These are phyloP conservation scores for Gentiana straminea DNA, from an alignment of 257 asterid species.

Conservation along the genomic window DNA sequence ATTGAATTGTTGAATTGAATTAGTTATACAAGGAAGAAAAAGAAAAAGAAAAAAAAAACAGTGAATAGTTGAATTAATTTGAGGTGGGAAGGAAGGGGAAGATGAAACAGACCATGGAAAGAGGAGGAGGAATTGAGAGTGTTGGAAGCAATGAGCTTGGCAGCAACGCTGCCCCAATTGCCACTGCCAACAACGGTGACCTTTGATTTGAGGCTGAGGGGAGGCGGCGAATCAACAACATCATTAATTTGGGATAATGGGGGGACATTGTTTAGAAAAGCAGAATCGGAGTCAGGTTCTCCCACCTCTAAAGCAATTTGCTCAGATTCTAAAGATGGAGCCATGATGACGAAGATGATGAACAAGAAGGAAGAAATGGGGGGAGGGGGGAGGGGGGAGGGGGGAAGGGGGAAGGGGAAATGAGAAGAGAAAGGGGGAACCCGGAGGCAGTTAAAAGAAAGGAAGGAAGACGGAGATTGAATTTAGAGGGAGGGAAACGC, in stretches of 20 bases:
- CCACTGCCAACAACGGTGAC: constrained; percentile 88
- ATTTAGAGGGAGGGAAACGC: constrained; percentile 41
- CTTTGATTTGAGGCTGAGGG: constrained; percentile 21
- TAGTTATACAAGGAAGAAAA: too few species aligned
- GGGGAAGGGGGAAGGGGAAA: not conserved
- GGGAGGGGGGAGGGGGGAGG: not conserved
- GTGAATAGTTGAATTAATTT: too few species aligned
- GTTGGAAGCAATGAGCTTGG: constrained; percentile 83
- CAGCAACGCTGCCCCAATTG: constrained; percentile 91
- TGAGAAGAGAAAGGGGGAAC: constrained; percentile 16
- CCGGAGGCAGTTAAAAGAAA: constrained; percentile 15
- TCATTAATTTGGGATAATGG: not conserved
- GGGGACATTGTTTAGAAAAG: constrained; percentile 1
- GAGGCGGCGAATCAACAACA: constrained; percentile 10
- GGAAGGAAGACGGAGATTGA: constrained; percentile 20
- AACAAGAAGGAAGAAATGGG: not conserved
- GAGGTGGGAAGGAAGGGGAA: not conserved
- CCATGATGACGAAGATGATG: constrained; percentile 12
- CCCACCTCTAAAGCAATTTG: constrained; percentile 6
- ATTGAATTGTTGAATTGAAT: too few species aligned
- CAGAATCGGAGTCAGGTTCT: not conserved
- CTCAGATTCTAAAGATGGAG: constrained; percentile 24
- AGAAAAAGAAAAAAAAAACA: too few species aligned
- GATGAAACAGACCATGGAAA: constrained; percentile 46
- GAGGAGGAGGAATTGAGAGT: constrained; percentile 33